Percentiles rank a stretch among this genome's conserved stretches.
phyloP scores from a whole-genome alignment of 176 grass and related monocot species.

The Carex cristatella region DNA sequence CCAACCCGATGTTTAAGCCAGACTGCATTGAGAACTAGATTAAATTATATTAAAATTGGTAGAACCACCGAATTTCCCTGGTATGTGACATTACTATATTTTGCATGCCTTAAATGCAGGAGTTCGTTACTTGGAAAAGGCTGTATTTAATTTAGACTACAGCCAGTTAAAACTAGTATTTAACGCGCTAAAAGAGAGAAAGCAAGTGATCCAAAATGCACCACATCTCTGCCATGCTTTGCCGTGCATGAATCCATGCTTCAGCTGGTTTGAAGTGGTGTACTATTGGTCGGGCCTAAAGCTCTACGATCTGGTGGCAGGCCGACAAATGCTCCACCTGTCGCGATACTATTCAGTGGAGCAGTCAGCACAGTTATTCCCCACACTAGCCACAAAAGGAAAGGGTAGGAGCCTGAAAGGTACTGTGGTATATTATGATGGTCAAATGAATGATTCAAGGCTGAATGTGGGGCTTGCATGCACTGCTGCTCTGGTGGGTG shows the following conservation, averaged over 20 bases:
- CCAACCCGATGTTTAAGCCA: background rate
- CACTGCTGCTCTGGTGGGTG: slow-evolving; percentile 74
- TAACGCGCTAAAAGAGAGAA: slow-evolving; percentile 86
- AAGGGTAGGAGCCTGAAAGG: slow-evolving; percentile 69
- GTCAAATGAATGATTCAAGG: slow-evolving; percentile 93
- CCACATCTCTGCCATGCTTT: slow-evolving; percentile 86
- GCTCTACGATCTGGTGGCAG: slow-evolving; percentile 88
- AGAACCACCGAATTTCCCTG: background rate
- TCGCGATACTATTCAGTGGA: slow-evolving; percentile 94
- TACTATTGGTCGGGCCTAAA: slow-evolving; percentile 95
- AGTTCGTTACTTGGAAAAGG: slow-evolving; percentile 94
- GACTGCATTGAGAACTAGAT: background rate
- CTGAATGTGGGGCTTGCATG: slow-evolving; percentile 90
- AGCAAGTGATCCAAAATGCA: slow-evolving; percentile 88
- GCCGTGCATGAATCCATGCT: slow-evolving; percentile 97
- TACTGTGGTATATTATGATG: slow-evolving; percentile 94
- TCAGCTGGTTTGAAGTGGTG: slow-evolving; percentile 92
- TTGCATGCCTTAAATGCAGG: slow-evolving; percentile 37
- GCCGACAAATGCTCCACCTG: slow-evolving; percentile 75
- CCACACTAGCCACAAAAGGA: slow-evolving; percentile 65
- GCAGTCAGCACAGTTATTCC: slow-evolving; percentile 82
- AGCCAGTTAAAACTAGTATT: slow-evolving; percentile 92
- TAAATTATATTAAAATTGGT: background rate
- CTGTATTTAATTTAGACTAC: slow-evolving; percentile 93
- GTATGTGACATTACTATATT: background rate